These are phyloP conservation scores for Calonectria ilicicola DNA, from an alignment of 2,329 filamentous ascomycete genomes.

Conservation along the genomic window DNA sequence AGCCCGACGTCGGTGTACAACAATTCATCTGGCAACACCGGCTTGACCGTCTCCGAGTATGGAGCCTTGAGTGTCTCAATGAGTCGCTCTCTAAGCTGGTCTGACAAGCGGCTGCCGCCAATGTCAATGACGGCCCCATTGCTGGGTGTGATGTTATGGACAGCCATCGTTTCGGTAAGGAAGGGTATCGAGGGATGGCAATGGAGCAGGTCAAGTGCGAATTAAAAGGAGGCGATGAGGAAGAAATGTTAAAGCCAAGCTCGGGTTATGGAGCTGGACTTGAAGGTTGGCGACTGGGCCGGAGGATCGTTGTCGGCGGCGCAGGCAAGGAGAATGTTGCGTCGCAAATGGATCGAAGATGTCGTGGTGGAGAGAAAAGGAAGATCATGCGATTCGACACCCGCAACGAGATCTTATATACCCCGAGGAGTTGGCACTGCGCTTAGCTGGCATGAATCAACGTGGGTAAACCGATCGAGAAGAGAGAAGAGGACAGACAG, in stretches of 20 bases:
- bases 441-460: constrained; percentile 17
- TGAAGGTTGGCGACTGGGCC: background rate
- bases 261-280: background rate
- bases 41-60: constrained; percentile 39
- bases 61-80: constrained; percentile 38
- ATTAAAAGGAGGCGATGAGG: background rate
- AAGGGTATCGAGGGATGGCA: background rate
- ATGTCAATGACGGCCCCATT: constrained; percentile 54
- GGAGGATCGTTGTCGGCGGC: background rate
- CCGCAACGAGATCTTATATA: constrained; percentile 41
- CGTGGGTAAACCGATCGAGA: constrained; percentile 26
- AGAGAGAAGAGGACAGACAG: constrained; percentile 16
- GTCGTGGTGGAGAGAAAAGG: constrained; percentile 26
- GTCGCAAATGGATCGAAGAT: constrained; percentile 20
- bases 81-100: constrained; percentile 44
- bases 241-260: constrained; percentile 3
- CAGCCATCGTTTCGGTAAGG: constrained; percentile 27
- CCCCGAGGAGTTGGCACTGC: constrained; percentile 19
- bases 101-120: constrained; percentile 50
- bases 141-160: constrained; percentile 27
- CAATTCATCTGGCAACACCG: constrained; percentile 53
- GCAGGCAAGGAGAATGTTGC: constrained; percentile 15
- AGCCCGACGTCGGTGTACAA: constrained; percentile 54
- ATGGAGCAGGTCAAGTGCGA: background rate
- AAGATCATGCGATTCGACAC: constrained; percentile 30